phyloP scores from a whole-genome alignment of 192 early-diverging fungal species.

The Linnemannia hyalina region DNA sequence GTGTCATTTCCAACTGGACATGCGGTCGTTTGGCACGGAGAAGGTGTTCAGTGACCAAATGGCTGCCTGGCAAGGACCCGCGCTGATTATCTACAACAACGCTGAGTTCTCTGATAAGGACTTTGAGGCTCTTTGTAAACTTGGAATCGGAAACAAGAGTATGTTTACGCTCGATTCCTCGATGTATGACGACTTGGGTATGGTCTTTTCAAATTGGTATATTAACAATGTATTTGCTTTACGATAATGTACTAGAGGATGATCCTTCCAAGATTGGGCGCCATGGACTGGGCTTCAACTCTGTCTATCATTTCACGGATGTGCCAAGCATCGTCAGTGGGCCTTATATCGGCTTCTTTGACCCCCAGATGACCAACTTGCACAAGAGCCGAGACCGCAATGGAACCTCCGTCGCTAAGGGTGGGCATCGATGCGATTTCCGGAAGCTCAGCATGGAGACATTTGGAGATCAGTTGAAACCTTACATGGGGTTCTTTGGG shows the following conservation, averaged over 20 bases:
- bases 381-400: background rate
- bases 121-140: conserved; percentile 9
- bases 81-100: conserved; percentile 27
- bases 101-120: conserved; percentile 18
- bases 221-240: background rate
- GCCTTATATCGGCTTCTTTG: conserved; percentile 35
- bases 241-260: background rate
- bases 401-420: background rate
- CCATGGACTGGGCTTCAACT: conserved; percentile 49
- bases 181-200: background rate
- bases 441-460: conserved; percentile 3
- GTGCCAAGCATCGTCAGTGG: conserved; percentile 50
- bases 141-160: conserved; percentile 24
- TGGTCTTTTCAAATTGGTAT: background rate
- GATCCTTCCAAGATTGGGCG: conserved; percentile 43
- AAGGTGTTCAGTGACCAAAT: conserved; percentile 3
- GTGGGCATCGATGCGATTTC: conserved; percentile 31
- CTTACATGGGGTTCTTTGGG: conserved; percentile 15
- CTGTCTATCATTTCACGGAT: conserved; percentile 50
- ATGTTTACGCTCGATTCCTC: background rate
- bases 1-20: conserved; percentile 27
- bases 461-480: conserved; percentile 18
- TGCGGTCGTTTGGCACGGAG: background rate
- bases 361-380: conserved; percentile 23
- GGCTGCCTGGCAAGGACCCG: conserved; percentile 32